Conservation (phyloP, 148 eudicot genomes). For the Rhododendron kiyosumense region DNA sequence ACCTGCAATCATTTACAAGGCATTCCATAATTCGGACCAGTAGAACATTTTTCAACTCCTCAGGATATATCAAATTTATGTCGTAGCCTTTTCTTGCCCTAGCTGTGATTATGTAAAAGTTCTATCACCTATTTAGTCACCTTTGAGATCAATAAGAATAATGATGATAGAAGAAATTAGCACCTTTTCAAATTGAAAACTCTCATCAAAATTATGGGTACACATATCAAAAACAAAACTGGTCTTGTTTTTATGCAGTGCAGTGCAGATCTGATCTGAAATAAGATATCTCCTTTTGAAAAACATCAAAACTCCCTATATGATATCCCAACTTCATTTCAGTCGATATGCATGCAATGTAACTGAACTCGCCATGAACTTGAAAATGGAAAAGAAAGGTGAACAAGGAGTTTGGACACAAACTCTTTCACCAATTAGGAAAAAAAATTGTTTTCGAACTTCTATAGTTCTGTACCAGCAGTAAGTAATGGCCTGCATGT, state of each 20-base stretch:
- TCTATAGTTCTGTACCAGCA: not conserved
- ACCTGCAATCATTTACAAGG: constrained; percentile 3
- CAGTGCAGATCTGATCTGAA: not conserved
- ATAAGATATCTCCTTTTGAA: not conserved
- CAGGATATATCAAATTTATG: not conserved
- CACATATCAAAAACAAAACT: not conserved
- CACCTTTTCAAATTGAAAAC: not conserved
- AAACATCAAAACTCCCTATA: not conserved
- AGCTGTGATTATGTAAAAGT: not conserved
- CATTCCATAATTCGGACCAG: not conserved
- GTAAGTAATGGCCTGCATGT: not conserved
- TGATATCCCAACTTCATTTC: not conserved
- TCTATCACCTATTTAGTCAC: not conserved
- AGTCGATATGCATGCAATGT: not conserved
- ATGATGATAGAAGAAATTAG: not conserved
- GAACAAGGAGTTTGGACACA: not conserved
- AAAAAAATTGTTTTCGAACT: not conserved
- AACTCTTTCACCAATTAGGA: not conserved
- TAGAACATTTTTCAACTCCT: not conserved
- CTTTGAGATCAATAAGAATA: not conserved
- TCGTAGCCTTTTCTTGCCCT: not conserved
- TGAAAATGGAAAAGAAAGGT: not conserved
- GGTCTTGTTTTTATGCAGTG: not conserved
- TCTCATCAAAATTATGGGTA: not conserved
- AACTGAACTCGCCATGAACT: not conserved